Evolutionary conservation across 2,329 filamentous ascomycete genomes (phyloP), one percentile per base, ranked within the genome.

Genomic region (Microcera coccophila): DNA sequence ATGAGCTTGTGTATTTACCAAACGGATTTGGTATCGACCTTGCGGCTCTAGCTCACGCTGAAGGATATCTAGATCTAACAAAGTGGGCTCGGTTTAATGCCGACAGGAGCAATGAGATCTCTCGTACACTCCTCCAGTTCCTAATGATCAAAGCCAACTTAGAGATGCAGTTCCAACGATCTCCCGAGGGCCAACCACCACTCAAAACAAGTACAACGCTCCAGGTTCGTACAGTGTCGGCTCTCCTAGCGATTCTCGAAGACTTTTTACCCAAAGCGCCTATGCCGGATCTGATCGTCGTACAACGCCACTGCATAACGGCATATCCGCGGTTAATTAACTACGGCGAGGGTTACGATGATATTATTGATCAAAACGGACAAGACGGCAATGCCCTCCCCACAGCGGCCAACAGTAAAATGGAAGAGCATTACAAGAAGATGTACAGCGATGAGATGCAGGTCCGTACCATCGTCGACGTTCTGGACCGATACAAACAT

Each of bases 351-450:
- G 90, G 87, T 4, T 90, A 85, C 49, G 90, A 98, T 64, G 87
- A 93, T 44, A 82, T 97, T 32, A 90, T 98, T 52, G 88, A 97
- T 58, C 75, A 77, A 9, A 95, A 94, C 60, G 86, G 89, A 34
- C 79, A 82, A 54, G 80, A 84, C 16, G 84, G 87, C n/a, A 95
- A 97, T 58, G 76, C 80, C 1, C 76, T 98, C 2, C 85, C 90
- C 0, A 74, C 79, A 16, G 81, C 83, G 17, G 88, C 91, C 41
- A 90, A 95, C 54, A 81, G 79, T 51, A 87, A 89, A 63, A 98
- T 98, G 93, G 90, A 97, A 60, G 89, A 96, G 53, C 84, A 95
- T 50, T 98, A 96, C 65, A 96, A 95, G 67, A 87, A 87, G 59
- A 97, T 98, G 90, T 98, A 98, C 62, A 87, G 88, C 52, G 85